Evolutionary conservation across 2,329 filamentous ascomycete species (phyloP).

Genomic region (Hypoxylon rubiginosum): DNA sequence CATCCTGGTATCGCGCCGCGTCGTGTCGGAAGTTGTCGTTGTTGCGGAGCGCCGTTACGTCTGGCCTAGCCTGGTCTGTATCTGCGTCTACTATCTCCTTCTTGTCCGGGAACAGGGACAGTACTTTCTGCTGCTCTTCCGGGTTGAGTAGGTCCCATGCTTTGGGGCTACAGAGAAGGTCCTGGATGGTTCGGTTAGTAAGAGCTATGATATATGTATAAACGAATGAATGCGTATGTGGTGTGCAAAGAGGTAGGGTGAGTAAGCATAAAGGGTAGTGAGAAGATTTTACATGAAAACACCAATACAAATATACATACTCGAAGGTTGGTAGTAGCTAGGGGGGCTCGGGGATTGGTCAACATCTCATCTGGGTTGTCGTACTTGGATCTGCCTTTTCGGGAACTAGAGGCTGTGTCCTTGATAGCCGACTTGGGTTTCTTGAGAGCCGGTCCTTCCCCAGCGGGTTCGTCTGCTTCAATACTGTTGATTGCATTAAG

Average conservation of each 20-base stretch:
- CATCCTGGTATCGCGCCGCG: conserved; percentile 60
- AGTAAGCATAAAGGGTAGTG: background rate
- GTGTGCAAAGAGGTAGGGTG: conserved; percentile 1
- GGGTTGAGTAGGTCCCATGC: conserved; percentile 56
- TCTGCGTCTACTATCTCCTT: conserved; percentile 55
- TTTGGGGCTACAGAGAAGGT: conserved; percentile 53
- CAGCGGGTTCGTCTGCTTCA: conserved; percentile 39
- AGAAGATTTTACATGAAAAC: background rate
- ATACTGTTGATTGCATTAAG: conserved; percentile 15
- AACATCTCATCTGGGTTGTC: conserved; percentile 53
- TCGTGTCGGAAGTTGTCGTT: conserved; percentile 64
- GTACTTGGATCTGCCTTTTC: conserved; percentile 47
- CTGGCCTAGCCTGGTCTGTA: conserved; percentile 56
- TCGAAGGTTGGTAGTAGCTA: conserved; percentile 53
- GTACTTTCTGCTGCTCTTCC: conserved; percentile 53
- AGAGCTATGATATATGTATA: background rate
- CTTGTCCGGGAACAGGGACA: conserved; percentile 55
- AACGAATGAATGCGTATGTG: background rate
- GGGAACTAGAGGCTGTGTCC: conserved; percentile 47
- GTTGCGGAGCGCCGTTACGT: conserved; percentile 60
- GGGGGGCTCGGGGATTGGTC: conserved; percentile 54
- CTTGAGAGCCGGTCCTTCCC: conserved; percentile 40
- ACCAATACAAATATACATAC: conserved; percentile 44
- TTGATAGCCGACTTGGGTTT: conserved; percentile 44
- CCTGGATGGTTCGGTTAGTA: conserved; percentile 42